These are phyloP conservation scores for Zopfochytrium polystomum DNA, from an alignment of 371 early-diverging fungal genomes.

Conservation along the genomic window DNA sequence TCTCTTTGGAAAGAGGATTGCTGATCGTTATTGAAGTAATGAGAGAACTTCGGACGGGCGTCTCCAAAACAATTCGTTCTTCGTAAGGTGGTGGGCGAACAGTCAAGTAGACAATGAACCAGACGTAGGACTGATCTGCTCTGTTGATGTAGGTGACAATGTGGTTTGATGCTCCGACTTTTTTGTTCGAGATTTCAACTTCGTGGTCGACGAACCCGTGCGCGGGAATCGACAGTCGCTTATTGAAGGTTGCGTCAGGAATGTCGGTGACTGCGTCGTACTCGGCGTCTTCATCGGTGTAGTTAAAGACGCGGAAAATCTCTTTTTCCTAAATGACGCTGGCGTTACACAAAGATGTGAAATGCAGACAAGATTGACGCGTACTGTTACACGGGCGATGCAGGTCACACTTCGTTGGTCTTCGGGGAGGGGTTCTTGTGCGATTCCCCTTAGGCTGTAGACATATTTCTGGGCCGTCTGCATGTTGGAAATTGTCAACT, in stretches of 20 bases:
- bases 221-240: slow-evolving; percentile 24
- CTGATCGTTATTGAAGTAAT: slow-evolving; percentile 27
- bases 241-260: slow-evolving; percentile 21
- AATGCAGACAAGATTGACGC: background rate
- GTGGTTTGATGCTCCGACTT: slow-evolving; percentile 27
- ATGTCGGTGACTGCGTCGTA: slow-evolving; percentile 46
- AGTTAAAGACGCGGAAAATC: slow-evolving; percentile 34
- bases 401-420: slow-evolving; percentile 36
- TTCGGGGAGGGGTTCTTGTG: slow-evolving; percentile 43
- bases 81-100: slow-evolving; percentile 33
- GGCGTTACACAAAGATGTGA: background rate
- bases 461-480: slow-evolving; percentile 45
- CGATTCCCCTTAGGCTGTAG: slow-evolving; percentile 38
- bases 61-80: slow-evolving; percentile 23
- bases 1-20: slow-evolving; percentile 33
- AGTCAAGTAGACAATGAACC: slow-evolving; percentile 36
- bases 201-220: slow-evolving; percentile 21
- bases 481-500: slow-evolving; percentile 36
- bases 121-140: slow-evolving; percentile 34
- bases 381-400: slow-evolving; percentile 31
- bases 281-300: slow-evolving; percentile 33
- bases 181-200: slow-evolving; percentile 18
- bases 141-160: slow-evolving; percentile 40
- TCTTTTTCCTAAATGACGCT: slow-evolving; percentile 16
- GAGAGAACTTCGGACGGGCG: slow-evolving; percentile 28